phyloP scores from a whole-genome alignment of 306 rosid genomes.

The Castanea sativa region DNA sequence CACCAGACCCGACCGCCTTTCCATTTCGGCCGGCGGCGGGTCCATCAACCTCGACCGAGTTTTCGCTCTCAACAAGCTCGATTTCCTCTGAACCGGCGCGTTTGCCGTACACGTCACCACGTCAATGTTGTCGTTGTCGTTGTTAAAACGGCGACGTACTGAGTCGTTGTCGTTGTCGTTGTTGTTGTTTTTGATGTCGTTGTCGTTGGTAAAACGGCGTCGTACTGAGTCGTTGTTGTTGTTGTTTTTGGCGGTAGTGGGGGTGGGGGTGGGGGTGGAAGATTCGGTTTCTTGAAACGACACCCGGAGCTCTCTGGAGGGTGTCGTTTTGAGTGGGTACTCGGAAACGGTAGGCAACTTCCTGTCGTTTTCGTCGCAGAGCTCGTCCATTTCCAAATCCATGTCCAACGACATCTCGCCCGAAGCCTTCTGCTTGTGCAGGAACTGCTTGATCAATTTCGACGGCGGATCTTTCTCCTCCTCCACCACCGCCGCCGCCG shows the following conservation, averaged over 20 bases:
- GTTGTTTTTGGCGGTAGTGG: background rate
- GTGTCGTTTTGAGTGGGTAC: constrained; percentile 37
- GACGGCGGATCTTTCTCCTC: constrained; percentile 64
- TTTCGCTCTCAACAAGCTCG: constrained; percentile 44
- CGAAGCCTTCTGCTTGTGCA: constrained; percentile 71
- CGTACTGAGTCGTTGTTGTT: constrained; percentile 38
- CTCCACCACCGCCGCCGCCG: too few relatives aligned
- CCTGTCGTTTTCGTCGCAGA: constrained; percentile 30
- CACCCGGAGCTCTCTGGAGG: constrained; percentile 56
- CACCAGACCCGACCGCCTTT: constrained; percentile 37
- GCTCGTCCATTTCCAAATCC: constrained; percentile 97
- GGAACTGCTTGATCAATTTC: constrained; percentile 62
- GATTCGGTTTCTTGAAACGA: constrained; percentile 46
- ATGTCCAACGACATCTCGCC: constrained; percentile 73
- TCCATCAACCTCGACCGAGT: constrained; percentile 73
- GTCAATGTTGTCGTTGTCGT: constrained; percentile 33
- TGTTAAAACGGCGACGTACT: constrained; percentile 51
- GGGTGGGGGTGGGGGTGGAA: background rate
- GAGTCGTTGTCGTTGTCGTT: constrained; percentile 28
- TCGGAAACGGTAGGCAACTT: constrained; percentile 50
- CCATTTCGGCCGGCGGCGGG: constrained; percentile 73
- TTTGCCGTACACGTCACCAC: constrained; percentile 74
- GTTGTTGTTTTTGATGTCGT: constrained; percentile 1
- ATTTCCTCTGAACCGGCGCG: constrained; percentile 51
- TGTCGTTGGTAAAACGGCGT: constrained; percentile 43